These are phyloP conservation scores for Brassica incana DNA, from an alignment of 345 rosid species.

Conservation along the genomic window DNA sequence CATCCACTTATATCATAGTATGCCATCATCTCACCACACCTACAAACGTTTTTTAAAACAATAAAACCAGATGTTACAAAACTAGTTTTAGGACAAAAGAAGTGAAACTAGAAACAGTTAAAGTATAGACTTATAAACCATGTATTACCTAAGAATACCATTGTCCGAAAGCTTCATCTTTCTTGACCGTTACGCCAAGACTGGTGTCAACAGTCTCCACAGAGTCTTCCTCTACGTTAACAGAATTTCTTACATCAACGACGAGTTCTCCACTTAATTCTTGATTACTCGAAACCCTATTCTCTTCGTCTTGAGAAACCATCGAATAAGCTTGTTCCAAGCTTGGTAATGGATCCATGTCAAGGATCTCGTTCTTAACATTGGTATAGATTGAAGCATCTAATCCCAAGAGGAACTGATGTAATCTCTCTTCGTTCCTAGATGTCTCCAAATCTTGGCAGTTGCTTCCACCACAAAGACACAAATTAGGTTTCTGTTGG, in stretches of 20 bases:
- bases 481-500: background rate
- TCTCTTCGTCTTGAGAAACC: background rate
- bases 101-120: constrained; percentile 1
- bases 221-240: background rate
- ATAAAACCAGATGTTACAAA: background rate
- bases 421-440: background rate
- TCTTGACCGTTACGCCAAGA: constrained; percentile 73
- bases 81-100: background rate
- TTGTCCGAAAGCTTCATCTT: constrained; percentile 90
- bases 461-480: background rate
- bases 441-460: background rate
- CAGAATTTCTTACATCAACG: background rate
- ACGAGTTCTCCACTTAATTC: background rate
- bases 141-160: constrained; percentile 83
- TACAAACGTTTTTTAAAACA: constrained; percentile 57
- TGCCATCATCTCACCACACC: constrained; percentile 79
- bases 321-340: background rate
- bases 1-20: constrained; percentile 96
- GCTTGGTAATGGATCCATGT: background rate
- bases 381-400: background rate
- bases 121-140: no score
- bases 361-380: background rate
- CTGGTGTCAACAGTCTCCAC: constrained; percentile 16
- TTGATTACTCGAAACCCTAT: background rate
- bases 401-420: background rate